Evolutionary conservation across 306 rosid genomes (phyloP).

Genomic region (Senna tora): DNA sequence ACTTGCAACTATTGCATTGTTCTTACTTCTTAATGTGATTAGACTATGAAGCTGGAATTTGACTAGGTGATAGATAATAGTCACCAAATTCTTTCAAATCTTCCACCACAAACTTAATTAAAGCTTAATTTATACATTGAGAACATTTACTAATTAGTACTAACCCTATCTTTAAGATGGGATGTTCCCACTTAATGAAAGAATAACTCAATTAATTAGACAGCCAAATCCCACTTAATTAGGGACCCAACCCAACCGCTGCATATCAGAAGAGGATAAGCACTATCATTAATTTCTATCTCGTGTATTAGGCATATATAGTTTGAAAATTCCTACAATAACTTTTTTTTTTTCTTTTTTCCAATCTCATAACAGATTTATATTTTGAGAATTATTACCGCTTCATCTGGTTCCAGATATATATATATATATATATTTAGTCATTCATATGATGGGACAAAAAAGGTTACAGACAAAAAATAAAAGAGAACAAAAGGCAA

Average conservation of each 20-base stretch:
- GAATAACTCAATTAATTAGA: constrained; percentile 8
- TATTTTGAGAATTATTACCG: not conserved
- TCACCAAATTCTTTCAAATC: constrained; percentile 28
- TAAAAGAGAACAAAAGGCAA: not conserved
- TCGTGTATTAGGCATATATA: no score
- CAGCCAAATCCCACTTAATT: constrained; percentile 34
- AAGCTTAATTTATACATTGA: constrained; percentile 21
- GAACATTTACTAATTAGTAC: not conserved
- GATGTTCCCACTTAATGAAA: constrained; percentile 36
- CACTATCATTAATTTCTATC: constrained; percentile 2
- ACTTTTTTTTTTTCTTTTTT: no score
- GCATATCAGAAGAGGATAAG: constrained; percentile 4
- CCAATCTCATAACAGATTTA: no score
- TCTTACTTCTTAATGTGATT: not conserved
- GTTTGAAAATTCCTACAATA: no score
- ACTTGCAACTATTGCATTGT: constrained; percentile 13
- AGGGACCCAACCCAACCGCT: constrained; percentile 9
- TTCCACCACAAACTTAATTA: constrained; percentile 9
- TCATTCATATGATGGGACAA: not conserved
- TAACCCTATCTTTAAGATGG: constrained; percentile 8
- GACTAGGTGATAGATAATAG: constrained; percentile 30
- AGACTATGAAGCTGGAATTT: constrained; percentile 22
- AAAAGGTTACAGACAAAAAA: constrained; percentile 13
- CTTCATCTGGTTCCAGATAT: not conserved
- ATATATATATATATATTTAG: no score